These are phyloP conservation scores for Pseudoperonospora humuli DNA, from an alignment of 352 stramenopile species.

Conservation along the genomic window DNA sequence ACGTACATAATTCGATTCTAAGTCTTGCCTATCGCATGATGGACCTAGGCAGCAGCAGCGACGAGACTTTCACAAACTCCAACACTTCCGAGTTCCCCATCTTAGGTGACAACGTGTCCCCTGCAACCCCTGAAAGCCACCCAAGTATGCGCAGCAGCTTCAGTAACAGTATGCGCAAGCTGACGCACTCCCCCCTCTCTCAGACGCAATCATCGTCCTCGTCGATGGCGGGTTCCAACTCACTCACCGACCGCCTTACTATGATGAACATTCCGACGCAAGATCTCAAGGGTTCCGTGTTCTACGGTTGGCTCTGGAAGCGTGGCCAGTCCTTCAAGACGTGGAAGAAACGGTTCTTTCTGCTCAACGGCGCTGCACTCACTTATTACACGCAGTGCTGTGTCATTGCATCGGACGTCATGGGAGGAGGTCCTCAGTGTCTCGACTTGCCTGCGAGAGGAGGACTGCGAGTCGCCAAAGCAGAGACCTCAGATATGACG, in stretches of 20 bases:
- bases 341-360: constrained; percentile 76
- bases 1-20: background rate
- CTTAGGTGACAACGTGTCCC: constrained; percentile 24
- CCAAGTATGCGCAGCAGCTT: constrained; percentile 18
- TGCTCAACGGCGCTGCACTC: constrained; percentile 52
- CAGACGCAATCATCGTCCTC: constrained; percentile 24
- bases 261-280: constrained; percentile 61
- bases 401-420: constrained; percentile 46
- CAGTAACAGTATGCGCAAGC: constrained; percentile 17
- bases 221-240: constrained; percentile 11
- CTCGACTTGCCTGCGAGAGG: constrained; percentile 51
- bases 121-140: constrained; percentile 17
- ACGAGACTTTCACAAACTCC: constrained; percentile 14
- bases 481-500: constrained; percentile 37
- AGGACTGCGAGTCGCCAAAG: constrained; percentile 42
- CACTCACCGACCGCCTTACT: constrained; percentile 46
- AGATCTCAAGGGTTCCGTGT: constrained; percentile 44
- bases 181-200: constrained; percentile 19
- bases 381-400: constrained; percentile 71
- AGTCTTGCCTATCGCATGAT: constrained; percentile 14
- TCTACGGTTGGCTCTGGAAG: constrained; percentile 77
- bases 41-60: constrained; percentile 7
- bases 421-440: constrained; percentile 43
- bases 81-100: constrained; percentile 29
- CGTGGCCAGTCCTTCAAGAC: constrained; percentile 65